Evolutionary conservation across 345 rosid genomes (phyloP).

Genomic region (Eucalyptus rudis): DNA sequence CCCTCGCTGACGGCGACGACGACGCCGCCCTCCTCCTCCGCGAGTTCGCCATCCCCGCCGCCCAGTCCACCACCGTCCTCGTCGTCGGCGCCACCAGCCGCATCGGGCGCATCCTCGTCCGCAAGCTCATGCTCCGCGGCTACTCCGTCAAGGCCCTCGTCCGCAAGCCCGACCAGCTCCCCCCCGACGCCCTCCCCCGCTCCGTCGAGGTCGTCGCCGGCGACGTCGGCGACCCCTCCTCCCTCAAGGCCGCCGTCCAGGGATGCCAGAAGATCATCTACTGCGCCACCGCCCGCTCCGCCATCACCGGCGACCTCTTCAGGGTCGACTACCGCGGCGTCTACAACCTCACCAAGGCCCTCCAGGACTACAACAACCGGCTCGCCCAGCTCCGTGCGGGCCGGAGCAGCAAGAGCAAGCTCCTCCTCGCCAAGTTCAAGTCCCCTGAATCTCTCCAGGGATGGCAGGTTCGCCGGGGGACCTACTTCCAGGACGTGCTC

Average conservation of each 20-base stretch:
- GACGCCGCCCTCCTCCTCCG: slow-evolving; percentile 93
- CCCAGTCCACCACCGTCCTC: slow-evolving; percentile 84
- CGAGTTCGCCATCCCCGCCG: slow-evolving; percentile 87
- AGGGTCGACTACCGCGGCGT: slow-evolving; percentile 92
- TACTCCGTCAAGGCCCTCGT: slow-evolving; percentile 82
- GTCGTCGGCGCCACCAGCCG: slow-evolving; percentile 91
- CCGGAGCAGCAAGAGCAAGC: slow-evolving; percentile 96
- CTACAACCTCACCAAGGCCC: slow-evolving; percentile 78
- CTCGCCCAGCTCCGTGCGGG: slow-evolving; percentile 83
- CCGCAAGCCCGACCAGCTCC: slow-evolving; percentile 57
- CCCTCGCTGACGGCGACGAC: slow-evolving; percentile 50
- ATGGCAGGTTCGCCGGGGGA: slow-evolving; percentile 87
- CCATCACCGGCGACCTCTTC: slow-evolving; percentile 75
- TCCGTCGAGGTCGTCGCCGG: slow-evolving; percentile 79
- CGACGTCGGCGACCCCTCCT: slow-evolving; percentile 78
- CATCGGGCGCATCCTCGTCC: slow-evolving; percentile 84
- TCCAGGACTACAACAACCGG: slow-evolving; percentile 87
- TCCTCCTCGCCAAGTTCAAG: slow-evolving; percentile 73
- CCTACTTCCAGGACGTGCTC: slow-evolving; percentile 79
- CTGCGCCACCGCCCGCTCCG: slow-evolving; percentile 92
- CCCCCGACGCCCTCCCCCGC: slow-evolving; percentile 71
- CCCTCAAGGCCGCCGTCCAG: slow-evolving; percentile 57
- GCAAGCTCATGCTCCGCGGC: slow-evolving; percentile 96
- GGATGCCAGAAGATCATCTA: slow-evolving; percentile 87
- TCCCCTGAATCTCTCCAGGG: slow-evolving; percentile 50